phyloP scores from a whole-genome alignment of 2,329 filamentous ascomycete species.

The Rhexocercosporidium sp. region DNA sequence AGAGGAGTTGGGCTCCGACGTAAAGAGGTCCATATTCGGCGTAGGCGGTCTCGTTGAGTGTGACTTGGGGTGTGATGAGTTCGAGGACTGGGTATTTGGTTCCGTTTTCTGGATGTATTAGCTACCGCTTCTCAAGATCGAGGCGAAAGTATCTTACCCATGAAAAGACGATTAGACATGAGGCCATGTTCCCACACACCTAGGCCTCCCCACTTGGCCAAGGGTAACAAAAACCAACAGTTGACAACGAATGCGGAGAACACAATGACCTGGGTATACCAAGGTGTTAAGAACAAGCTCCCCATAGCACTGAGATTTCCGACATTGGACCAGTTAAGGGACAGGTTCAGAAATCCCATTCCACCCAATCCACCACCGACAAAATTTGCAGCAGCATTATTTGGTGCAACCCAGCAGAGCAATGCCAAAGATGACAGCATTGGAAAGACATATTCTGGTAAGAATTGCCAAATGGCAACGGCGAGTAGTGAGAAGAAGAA shows the following conservation, averaged over 20 bases:
- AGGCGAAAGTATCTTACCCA: slow-evolving; percentile 44
- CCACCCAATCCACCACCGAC: slow-evolving; percentile 65
- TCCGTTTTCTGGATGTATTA: slow-evolving; percentile 38
- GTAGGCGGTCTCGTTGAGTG: slow-evolving; percentile 48
- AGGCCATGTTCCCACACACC: slow-evolving; percentile 57
- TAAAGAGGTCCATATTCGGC: slow-evolving; percentile 59
- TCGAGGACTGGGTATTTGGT: slow-evolving; percentile 43
- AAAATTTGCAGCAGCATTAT: slow-evolving; percentile 63
- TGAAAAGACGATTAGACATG: slow-evolving; percentile 63
- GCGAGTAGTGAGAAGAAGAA: slow-evolving; percentile 60
- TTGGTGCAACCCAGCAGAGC: slow-evolving; percentile 67
- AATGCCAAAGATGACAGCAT: slow-evolving; percentile 65
- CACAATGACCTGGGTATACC: slow-evolving; percentile 62
- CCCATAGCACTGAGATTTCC: slow-evolving; percentile 49
- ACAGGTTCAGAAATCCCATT: slow-evolving; percentile 65
- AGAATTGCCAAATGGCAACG: slow-evolving; percentile 64
- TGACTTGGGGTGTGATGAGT: slow-evolving; percentile 44
- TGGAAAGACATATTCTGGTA: slow-evolving; percentile 65
- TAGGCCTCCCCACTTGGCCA: slow-evolving; percentile 62
- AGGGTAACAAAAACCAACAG: slow-evolving; percentile 63
- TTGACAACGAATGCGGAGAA: slow-evolving; percentile 60
- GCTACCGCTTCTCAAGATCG: background rate
- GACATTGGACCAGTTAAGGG: slow-evolving; percentile 65
- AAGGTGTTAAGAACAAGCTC: slow-evolving; percentile 60
- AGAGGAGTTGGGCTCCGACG: slow-evolving; percentile 61